phyloP scores from a whole-genome alignment of 1,284 basidiomycete genomes.

The Marasmius sp. region DNA sequence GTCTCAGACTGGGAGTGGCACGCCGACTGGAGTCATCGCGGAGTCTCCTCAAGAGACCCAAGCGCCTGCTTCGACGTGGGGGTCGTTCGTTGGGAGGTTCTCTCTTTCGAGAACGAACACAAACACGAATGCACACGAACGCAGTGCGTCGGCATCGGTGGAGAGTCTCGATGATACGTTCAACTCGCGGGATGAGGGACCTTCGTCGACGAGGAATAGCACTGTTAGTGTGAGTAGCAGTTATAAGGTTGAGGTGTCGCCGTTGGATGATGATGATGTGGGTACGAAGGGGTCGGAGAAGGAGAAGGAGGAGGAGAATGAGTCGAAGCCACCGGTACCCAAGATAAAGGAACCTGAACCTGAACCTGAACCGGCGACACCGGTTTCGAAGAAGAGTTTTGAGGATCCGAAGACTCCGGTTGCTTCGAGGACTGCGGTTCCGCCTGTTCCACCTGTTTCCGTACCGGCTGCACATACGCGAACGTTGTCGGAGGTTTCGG shows the following conservation, averaged over 20 bases:
- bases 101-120: slow-evolving; percentile 3
- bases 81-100: slow-evolving; percentile 9
- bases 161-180: neutral
- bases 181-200: neutral
- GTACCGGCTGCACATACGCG: neutral
- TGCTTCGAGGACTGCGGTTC: neutral
- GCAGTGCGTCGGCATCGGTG: neutral
- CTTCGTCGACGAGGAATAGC: neutral
- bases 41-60: neutral
- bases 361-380: too few relatives aligned
- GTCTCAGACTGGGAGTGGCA: neutral
- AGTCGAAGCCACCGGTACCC: neutral
- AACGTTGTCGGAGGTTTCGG: neutral
- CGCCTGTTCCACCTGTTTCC: neutral
- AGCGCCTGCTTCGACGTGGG: neutral
- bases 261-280: neutral
- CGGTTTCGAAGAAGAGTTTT: neutral
- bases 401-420: neutral
- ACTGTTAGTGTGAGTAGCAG: neutral
- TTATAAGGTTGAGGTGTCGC: neutral
- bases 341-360: neutral
- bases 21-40: neutral
- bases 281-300: neutral
- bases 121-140: neutral
- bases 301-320: neutral